A percentile compares a stretch with the other conserved stretches of the same genome.
Evolutionary conservation across 169 alveolate genomes (phyloP).

Genomic region (Ichthyophthirius multifiliis): DNA sequence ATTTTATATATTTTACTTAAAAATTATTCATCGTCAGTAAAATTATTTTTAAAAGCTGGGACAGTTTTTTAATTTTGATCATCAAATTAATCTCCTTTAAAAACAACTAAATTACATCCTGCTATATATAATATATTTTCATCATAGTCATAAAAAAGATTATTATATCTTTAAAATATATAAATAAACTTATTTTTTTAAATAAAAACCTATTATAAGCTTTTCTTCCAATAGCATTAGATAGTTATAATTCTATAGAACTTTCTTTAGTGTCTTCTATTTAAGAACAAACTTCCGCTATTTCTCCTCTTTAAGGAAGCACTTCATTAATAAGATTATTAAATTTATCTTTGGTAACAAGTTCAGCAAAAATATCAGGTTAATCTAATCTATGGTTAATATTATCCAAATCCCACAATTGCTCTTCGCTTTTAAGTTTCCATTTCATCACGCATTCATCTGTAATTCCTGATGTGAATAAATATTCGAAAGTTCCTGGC

Average conservation of each 20-base stretch:
- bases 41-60: too few species aligned
- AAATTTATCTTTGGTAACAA: constrained; percentile 56
- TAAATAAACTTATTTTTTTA: background rate
- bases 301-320: constrained; percentile 60
- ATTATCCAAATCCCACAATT: constrained; percentile 81
- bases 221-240: constrained; percentile 72
- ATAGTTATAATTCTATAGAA: constrained; percentile 56
- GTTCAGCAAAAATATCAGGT: constrained; percentile 75
- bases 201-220: constrained; percentile 50
- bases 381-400: constrained; percentile 58
- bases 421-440: constrained; percentile 73
- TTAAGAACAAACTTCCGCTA: constrained; percentile 60
- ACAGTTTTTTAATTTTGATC: constrained; percentile 34
- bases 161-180: constrained; percentile 70
- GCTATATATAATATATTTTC: constrained; percentile 70
- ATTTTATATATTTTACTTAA: background rate
- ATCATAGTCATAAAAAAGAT: constrained; percentile 71
- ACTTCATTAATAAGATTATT: constrained; percentile 52
- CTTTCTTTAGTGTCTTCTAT: constrained; percentile 58
- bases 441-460: constrained; percentile 81
- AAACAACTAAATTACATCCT: constrained; percentile 66
- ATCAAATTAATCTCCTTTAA: constrained; percentile 50
- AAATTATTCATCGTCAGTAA: background rate
- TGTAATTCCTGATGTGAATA: constrained; percentile 59
- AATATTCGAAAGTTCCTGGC: background rate